Percentiles rank a stretch among this genome's conserved stretches.
These are phyloP conservation scores for Sarocladiaceae sp. DNA, from an alignment of 2,329 filamentous ascomycete species.

Conservation along the genomic window DNA sequence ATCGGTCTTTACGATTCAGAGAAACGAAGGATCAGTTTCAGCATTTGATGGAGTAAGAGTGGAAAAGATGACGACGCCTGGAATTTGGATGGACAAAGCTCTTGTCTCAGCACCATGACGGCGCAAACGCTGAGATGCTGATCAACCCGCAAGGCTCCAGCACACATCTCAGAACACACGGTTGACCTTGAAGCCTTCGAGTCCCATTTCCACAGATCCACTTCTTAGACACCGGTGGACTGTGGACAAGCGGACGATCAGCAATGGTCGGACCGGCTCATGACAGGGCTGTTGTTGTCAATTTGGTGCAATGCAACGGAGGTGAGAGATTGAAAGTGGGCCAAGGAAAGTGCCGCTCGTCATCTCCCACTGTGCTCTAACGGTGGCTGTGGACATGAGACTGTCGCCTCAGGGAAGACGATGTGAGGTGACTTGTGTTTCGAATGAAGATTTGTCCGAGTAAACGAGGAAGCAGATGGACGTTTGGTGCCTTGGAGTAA, in stretches of 20 bases:
- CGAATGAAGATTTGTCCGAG: background rate
- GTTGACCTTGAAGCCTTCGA: too few species aligned
- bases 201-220: too few species aligned
- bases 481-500: background rate
- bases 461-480: background rate
- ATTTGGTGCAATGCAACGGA: background rate
- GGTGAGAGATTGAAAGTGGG: constrained; percentile 7
- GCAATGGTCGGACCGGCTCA: constrained; percentile 6
- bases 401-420: background rate
- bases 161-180: too few species aligned
- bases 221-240: too few species aligned
- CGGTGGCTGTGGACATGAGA: constrained; percentile 2
- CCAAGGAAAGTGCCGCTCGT: background rate
- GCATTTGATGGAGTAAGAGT: background rate
- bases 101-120: constrained; percentile 1
- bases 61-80: background rate
- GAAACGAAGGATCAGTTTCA: background rate
- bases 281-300: background rate
- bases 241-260: background rate
- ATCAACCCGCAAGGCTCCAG: background rate
- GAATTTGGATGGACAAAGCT: constrained; percentile 1
- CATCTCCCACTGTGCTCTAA: background rate
- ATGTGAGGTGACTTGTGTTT: background rate
- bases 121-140: background rate
- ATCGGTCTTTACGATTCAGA: background rate